Base-by-base conservation (phyloP, 345 rosid genomes). In the Crucihimalaya himalaica region DNA sequence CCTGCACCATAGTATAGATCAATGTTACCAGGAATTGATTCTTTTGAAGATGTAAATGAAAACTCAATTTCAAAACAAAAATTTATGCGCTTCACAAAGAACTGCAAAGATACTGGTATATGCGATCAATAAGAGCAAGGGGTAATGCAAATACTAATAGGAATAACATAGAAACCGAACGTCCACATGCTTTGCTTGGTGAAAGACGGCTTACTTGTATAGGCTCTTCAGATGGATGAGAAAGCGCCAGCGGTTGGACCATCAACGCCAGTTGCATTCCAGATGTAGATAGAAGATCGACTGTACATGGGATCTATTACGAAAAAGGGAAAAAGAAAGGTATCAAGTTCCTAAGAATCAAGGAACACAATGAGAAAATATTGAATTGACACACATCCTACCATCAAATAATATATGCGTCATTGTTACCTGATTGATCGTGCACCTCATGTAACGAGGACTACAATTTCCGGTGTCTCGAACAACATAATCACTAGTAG, bases 361-460 rank as follows among this genome's bases (percentile, higher is more conserved):
- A 74, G 23, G 53, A 66, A 13, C 53, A 66, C 34, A 35, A 37
- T 18, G 40, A 34, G 25, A 15, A 48, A 27, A 43, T 18, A 25
- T 15, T 75, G 47, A 50, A 48, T 29, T 13, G 51, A 12, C 43
- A 39, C 50, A 65, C 69, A 50, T 46, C 34, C 50, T 45, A 34
- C 32, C 68, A 59, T 64, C 2, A 79, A 67, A 37, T 6, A 23
- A 45, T 2, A 10, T 18, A 71, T 71, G 70, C 58, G 71, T 54
- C 47, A 51, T 16, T 55, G 11, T 59, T 50, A 95, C 99, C 98
- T 92, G 99, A 83, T 85, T 90, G 79, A 95, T 89, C 43, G 99
- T 92, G 78, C 97, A 95, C 83, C 99, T 87, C 94, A 95, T 89
- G 86, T 85, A 87, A 71, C 98, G 99, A 37, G 99, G 99, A 84